A percentile compares a stretch with the other conserved stretches of the same genome.
Evolutionary conservation across 169 alveolate genomes (phyloP).

Genomic region (Plasmodium inui): DNA sequence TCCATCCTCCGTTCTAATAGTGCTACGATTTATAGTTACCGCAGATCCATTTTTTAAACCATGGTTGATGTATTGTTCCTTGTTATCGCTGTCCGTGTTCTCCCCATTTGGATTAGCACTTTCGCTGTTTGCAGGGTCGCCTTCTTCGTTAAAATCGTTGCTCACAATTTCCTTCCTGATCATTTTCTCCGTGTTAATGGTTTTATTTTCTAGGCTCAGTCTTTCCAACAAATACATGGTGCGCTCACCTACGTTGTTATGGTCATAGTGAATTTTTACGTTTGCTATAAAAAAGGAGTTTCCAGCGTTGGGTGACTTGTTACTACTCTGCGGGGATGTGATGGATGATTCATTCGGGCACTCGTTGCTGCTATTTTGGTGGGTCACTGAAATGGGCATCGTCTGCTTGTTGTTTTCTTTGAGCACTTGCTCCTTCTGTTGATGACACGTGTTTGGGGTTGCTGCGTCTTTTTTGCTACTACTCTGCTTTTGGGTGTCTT

Average conservation of each 20-base stretch:
- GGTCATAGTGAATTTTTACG: conserved; percentile 38
- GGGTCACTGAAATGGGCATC: not conserved
- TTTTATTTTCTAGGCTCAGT: conserved; percentile 48
- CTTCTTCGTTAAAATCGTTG: not conserved
- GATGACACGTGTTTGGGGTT: not conserved
- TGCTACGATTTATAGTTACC: not conserved
- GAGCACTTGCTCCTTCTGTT: not conserved
- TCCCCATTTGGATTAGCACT: not conserved
- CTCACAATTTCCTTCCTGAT: conserved; percentile 27
- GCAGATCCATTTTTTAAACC: not conserved
- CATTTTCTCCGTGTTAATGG: conserved; percentile 17
- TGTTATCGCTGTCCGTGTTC: not conserved
- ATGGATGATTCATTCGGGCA: not conserved
- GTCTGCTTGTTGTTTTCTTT: not conserved
- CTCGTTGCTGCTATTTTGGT: not conserved
- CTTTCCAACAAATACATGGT: conserved; percentile 58
- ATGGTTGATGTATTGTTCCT: not conserved
- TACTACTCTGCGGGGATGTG: not conserved
- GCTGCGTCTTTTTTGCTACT: not conserved
- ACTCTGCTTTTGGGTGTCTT: not conserved
- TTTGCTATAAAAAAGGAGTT: conserved; percentile 14
- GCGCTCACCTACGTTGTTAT: conserved; percentile 51
- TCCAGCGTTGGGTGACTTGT: not conserved
- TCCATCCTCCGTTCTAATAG: not conserved
- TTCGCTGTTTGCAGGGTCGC: not conserved